These are phyloP conservation scores for Simmondsia chinensis DNA, from an alignment of 148 eudicot species.

Conservation along the genomic window DNA sequence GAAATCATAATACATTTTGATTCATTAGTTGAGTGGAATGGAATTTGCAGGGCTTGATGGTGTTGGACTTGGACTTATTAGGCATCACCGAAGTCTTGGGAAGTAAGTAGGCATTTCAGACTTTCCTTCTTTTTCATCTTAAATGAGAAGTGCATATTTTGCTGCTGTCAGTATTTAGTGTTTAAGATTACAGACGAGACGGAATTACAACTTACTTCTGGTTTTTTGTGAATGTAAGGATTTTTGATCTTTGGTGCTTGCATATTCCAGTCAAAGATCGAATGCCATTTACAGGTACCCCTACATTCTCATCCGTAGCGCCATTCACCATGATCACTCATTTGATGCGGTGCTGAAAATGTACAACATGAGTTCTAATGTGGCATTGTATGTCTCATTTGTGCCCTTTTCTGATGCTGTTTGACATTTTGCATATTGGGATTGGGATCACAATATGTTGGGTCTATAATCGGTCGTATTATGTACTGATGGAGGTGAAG, in stretches of 20 bases:
- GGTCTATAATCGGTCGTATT: too few relatives aligned
- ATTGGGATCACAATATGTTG: too few relatives aligned
- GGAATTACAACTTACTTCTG: constrained; percentile 10
- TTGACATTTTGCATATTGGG: too few relatives aligned
- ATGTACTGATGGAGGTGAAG: too few relatives aligned
- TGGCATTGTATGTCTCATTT: neutral
- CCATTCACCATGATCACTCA: neutral
- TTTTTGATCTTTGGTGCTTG: constrained; percentile 53
- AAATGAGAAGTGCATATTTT: neutral
- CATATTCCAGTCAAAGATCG: constrained; percentile 48
- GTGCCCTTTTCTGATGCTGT: too few relatives aligned
- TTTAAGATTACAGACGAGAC: too few relatives aligned
- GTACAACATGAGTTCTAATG: neutral
- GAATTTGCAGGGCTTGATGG: constrained; percentile 44
- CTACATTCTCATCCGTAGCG: neutral
- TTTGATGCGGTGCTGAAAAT: neutral
- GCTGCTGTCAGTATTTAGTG: constrained; percentile 8
- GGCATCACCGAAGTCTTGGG: constrained; percentile 39
- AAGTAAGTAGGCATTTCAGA: constrained; percentile 25
- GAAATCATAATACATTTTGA: neutral
- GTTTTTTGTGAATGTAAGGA: constrained; percentile 24
- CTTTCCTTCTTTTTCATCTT: neutral
- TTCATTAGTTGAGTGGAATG: neutral
- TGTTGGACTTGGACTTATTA: constrained; percentile 42
- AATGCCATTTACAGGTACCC: constrained; percentile 42